Conservation (phyloP, 805 yeast species). For the Wickerhamomyces bovis region DNA sequence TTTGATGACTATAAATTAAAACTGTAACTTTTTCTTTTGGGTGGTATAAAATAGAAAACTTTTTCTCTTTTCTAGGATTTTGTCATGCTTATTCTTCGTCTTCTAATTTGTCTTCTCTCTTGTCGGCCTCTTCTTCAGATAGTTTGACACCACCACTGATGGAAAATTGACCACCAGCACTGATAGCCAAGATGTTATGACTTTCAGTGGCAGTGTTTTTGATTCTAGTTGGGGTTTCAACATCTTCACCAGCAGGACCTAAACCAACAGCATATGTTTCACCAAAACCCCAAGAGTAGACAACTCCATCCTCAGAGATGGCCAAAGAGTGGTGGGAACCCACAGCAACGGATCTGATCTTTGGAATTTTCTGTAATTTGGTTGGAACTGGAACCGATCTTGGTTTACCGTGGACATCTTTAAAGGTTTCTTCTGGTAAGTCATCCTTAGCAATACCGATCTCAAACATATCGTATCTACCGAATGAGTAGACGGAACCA, state of each 20-base stretch:
- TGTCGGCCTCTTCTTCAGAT: slow-evolving; percentile 34
- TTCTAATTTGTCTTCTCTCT: slow-evolving; percentile 44
- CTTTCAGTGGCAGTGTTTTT: slow-evolving; percentile 89
- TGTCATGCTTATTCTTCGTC: slow-evolving; percentile 37
- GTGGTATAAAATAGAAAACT: too few relatives aligned
- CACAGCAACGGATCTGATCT: slow-evolving; percentile 54
- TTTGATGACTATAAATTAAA: too few relatives aligned
- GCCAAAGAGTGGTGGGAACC: slow-evolving; percentile 95
- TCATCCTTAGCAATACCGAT: slow-evolving; percentile 67
- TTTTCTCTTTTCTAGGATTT: not conserved
- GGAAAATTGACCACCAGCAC: slow-evolving; percentile 97
- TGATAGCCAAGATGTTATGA: slow-evolving; percentile 61
- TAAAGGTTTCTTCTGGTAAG: slow-evolving; percentile 67
- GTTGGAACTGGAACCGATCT: slow-evolving; percentile 88
- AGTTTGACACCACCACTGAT: slow-evolving; percentile 70
- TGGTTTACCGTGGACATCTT: slow-evolving; percentile 72
- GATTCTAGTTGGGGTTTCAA: slow-evolving; percentile 82
- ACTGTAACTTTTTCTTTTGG: not conserved
- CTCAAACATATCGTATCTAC: slow-evolving; percentile 91
- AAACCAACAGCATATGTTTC: slow-evolving; percentile 95
- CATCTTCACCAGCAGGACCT: slow-evolving; percentile 84
- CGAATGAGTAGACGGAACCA: slow-evolving; percentile 80
- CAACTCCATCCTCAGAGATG: slow-evolving; percentile 74
- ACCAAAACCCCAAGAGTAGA: slow-evolving; percentile 96
- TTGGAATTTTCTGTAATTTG: slow-evolving; percentile 50